phyloP scores from a whole-genome alignment of 169 alveolate species.

The Plasmodium cynomolgi region DNA sequence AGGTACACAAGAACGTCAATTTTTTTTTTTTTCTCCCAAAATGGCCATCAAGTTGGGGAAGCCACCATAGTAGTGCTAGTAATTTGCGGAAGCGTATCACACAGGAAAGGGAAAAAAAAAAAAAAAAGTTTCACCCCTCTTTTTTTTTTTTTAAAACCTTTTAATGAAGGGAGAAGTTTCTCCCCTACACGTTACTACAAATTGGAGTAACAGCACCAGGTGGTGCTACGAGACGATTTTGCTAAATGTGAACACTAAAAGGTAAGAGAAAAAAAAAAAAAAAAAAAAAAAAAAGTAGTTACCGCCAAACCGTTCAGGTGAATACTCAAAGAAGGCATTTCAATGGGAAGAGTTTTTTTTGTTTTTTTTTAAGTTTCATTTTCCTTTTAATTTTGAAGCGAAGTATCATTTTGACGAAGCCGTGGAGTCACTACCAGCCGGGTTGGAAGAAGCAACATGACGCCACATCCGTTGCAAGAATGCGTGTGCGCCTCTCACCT shows the following conservation, averaged over 20 bases:
- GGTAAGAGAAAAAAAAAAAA: not conserved
- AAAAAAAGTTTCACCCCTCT: not conserved
- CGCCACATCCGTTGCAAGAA: not conserved
- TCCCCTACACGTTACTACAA: not conserved
- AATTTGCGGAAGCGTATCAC: not conserved
- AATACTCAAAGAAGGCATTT: not conserved
- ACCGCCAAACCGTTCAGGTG: not conserved
- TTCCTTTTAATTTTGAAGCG: not conserved
- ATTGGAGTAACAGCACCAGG: not conserved
- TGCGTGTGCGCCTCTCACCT: not conserved
- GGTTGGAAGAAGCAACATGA: not conserved
- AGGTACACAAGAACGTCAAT: not conserved
- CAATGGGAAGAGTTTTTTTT: not conserved
- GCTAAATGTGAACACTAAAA: not conserved
- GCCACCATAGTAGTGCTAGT: not conserved
- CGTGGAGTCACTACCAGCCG: not conserved
- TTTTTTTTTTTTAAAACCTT: not conserved
- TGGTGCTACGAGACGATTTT: not conserved
- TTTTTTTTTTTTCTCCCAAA: not conserved
- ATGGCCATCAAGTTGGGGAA: not conserved
- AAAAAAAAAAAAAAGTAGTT: not conserved
- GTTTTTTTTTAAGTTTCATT: not conserved
- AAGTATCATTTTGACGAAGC: not conserved
- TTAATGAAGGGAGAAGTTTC: not conserved
- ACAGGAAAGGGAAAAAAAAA: not conserved